A percentile compares a stretch with the other conserved stretches of the same genome.
These are phyloP conservation scores for Xylaria sp. DNA, from an alignment of 2,329 filamentous ascomycete genomes.

Conservation along the genomic window DNA sequence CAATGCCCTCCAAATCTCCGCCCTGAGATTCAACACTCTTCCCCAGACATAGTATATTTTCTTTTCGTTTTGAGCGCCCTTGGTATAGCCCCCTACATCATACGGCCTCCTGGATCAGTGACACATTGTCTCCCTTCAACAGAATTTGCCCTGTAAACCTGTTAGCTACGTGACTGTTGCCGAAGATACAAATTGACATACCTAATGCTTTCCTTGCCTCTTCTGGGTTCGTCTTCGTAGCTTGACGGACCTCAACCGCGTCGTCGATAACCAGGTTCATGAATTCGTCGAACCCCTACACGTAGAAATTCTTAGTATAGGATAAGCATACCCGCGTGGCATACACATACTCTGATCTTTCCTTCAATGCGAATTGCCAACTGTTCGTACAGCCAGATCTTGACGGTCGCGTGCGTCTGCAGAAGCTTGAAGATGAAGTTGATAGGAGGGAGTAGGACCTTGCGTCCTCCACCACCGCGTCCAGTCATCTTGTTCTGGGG, in stretches of 20 bases:
- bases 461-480: conserved; percentile 62
- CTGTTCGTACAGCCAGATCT: conserved; percentile 98
- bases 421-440: conserved; percentile 95
- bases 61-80: not conserved
- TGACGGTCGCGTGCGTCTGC: conserved; percentile 77
- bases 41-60: conserved; percentile 1
- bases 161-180: conserved; percentile 22
- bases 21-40: conserved; percentile 1
- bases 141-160: conserved; percentile 59
- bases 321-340: not conserved
- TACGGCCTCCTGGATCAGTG: conserved; percentile 55
- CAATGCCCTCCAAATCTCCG: conserved; percentile 5
- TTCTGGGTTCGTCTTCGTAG: conserved; percentile 75
- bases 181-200: conserved; percentile 40
- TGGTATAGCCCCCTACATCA: conserved; percentile 26
- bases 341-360: conserved; percentile 77
- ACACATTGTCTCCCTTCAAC: conserved; percentile 69
- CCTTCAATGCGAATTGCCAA: conserved; percentile 92
- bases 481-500: conserved; percentile 53
- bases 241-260: conserved; percentile 85
- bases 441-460: conserved; percentile 64
- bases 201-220: conserved; percentile 80
- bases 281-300: conserved; percentile 95
- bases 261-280: conserved; percentile 99
- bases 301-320: conserved; percentile 7